Percentiles rank a stretch among this genome's conserved stretches.
phyloP scores from a whole-genome alignment of 345 rosid species.

The Bruguiera sexangula region DNA sequence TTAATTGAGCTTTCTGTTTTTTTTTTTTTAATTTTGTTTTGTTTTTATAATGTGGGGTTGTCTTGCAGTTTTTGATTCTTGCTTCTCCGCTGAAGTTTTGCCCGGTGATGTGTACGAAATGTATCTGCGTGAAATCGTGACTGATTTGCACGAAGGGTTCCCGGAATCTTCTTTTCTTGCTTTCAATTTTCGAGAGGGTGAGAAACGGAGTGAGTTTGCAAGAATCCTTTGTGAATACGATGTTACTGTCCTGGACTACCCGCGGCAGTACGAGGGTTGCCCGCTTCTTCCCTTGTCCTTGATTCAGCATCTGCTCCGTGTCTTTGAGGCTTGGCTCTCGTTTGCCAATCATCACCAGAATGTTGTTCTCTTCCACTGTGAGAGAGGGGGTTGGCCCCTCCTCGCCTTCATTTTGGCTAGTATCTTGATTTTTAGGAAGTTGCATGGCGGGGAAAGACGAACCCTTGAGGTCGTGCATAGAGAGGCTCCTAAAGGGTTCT shows the following conservation, averaged over 20 bases:
- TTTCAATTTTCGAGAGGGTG: conserved; percentile 88
- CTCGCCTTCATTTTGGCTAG: conserved; percentile 80
- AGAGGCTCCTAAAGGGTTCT: conserved; percentile 90
- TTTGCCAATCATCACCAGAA: conserved; percentile 68
- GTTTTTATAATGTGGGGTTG: background rate
- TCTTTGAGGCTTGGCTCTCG: conserved; percentile 85
- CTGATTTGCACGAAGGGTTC: conserved; percentile 77
- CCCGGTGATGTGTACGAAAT: conserved; percentile 60
- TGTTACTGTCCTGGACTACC: conserved; percentile 85
- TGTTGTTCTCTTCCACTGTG: conserved; percentile 80
- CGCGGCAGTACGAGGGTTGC: conserved; percentile 92
- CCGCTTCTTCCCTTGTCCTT: conserved; percentile 81
- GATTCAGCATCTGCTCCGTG: conserved; percentile 87
- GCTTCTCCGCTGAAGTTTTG: conserved; percentile 87
- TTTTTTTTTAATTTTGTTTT: background rate
- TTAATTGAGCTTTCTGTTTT: background rate
- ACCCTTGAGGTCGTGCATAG: conserved; percentile 90
- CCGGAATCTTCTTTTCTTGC: conserved; percentile 80
- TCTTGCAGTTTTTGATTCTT: conserved; percentile 84
- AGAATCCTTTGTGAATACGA: conserved; percentile 69
- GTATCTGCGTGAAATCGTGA: conserved; percentile 67
- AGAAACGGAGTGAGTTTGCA: conserved; percentile 65
- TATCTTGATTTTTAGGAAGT: conserved; percentile 74
- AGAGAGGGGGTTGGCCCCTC: conserved; percentile 98
- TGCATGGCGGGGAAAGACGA: conserved; percentile 73